Evolutionary conservation across 805 yeast genomes (phyloP).

Genomic region (Lipomyces oligophaga): DNA sequence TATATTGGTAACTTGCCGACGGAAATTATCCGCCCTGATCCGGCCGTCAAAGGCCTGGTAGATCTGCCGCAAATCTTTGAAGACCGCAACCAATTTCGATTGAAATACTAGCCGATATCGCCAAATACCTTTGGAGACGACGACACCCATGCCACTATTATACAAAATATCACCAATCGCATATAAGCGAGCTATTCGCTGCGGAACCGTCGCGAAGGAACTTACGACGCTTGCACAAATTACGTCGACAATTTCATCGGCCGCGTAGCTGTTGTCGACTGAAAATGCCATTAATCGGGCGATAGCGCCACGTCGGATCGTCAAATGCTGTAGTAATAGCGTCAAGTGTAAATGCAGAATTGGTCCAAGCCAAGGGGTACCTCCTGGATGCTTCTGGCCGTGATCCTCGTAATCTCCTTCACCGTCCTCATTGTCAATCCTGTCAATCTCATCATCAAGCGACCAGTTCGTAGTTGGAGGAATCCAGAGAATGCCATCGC

Average conservation of each 20-base stretch:
- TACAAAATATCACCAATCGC: constrained; percentile 33
- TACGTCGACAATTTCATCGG: constrained; percentile 30
- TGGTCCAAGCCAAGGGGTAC: constrained; percentile 25
- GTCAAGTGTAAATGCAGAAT: constrained; percentile 25
- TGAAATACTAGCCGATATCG: constrained; percentile 26
- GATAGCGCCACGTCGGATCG: constrained; percentile 33
- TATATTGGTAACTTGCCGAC: constrained; percentile 21
- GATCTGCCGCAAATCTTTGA: constrained; percentile 11
- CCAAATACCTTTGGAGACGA: constrained; percentile 23
- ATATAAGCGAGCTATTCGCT: constrained; percentile 30
- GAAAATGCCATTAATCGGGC: constrained; percentile 36
- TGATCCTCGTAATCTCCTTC: constrained; percentile 11
- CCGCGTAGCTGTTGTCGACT: constrained; percentile 30
- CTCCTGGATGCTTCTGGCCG: neutral
- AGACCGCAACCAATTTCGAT: constrained; percentile 15
- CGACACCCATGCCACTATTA: constrained; percentile 29
- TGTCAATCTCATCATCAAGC: constrained; percentile 27
- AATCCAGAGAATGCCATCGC: constrained; percentile 12
- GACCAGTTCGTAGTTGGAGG: constrained; percentile 18
- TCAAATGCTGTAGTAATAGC: constrained; percentile 31
- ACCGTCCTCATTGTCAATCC: constrained; percentile 21
- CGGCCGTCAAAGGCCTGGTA: constrained; percentile 22
- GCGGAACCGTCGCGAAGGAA: constrained; percentile 12
- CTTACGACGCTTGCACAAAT: constrained; percentile 29
- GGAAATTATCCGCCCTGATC: constrained; percentile 27